These are phyloP conservation scores for Collybiopsis confluens DNA, from an alignment of 768 basidiomycete genomes.

Conservation along the genomic window DNA sequence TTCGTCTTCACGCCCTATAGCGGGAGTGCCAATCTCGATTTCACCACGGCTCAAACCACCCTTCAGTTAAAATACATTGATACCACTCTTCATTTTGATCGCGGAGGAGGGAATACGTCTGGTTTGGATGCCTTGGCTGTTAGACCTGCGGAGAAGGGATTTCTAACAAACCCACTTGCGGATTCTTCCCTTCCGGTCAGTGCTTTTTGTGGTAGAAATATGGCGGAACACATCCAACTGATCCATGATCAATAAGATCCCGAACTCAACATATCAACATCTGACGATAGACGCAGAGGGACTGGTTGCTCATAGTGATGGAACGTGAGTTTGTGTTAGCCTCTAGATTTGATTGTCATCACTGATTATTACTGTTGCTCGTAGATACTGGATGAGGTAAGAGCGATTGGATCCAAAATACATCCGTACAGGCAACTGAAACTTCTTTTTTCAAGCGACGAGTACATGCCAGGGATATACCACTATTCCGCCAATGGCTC, in stretches of 20 bases:
- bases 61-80: slow-evolving; percentile 45
- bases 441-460: no score
- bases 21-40: slow-evolving; percentile 37
- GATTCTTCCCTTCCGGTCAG: slow-evolving; percentile 47
- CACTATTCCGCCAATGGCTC: slow-evolving; percentile 41
- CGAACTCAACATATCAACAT: slow-evolving; percentile 35
- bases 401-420: no score
- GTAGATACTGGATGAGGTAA: slow-evolving; percentile 46
- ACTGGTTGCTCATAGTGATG: slow-evolving; percentile 51
- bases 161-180: slow-evolving; percentile 21
- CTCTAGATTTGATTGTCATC: no score
- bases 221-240: no score
- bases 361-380: no score
- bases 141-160: slow-evolving; percentile 32
- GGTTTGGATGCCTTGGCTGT: slow-evolving; percentile 53
- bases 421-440: no score
- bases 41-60: slow-evolving; percentile 46
- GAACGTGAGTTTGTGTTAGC: slow-evolving; percentile 41
- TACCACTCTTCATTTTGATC: slow-evolving; percentile 48
- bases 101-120: slow-evolving; percentile 40
- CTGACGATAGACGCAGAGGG: slow-evolving; percentile 58
- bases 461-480: slow-evolving; percentile 68
- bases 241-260: no score
- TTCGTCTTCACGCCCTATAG: slow-evolving; percentile 59
- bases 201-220: no score